phyloP scores from a whole-genome alignment of 768 basidiomycete species.

The Boletus insuetus region DNA sequence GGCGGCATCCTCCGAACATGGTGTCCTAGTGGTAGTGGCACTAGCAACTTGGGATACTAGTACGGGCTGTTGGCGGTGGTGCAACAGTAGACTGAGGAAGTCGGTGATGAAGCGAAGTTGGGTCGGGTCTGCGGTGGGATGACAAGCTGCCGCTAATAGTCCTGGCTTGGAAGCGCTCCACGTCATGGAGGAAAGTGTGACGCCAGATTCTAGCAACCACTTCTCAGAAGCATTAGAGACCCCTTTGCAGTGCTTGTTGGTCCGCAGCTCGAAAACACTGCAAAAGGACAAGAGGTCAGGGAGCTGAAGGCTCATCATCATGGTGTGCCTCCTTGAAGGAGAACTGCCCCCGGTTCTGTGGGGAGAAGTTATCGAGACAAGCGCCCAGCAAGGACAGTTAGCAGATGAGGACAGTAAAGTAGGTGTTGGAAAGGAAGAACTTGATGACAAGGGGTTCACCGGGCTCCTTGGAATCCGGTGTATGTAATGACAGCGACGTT shows the following conservation, averaged over 20 bases:
- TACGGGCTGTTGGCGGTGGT: conserved; percentile 32
- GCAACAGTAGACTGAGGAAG: conserved; percentile 43
- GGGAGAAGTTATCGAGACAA: background rate
- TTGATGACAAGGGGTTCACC: background rate
- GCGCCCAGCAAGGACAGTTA: background rate
- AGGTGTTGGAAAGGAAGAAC: conserved; percentile 7
- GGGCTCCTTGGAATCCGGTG: background rate
- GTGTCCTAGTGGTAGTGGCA: background rate
- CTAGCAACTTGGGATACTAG: no score
- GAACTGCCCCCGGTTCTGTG: background rate
- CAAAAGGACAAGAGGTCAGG: conserved; percentile 29
- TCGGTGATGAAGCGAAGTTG: conserved; percentile 55
- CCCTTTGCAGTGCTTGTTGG: conserved; percentile 27
- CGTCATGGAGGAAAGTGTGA: conserved; percentile 18
- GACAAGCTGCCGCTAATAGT: conserved; percentile 56
- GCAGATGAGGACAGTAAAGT: background rate
- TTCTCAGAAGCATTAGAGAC: conserved; percentile 30
- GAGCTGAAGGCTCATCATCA: conserved; percentile 28
- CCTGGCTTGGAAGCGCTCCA: conserved; percentile 40
- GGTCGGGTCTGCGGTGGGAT: conserved; percentile 54
- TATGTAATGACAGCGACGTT: conserved; percentile 18
- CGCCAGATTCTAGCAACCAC: conserved; percentile 24
- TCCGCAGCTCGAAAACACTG: conserved; percentile 24
- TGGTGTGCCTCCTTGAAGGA: conserved; percentile 8
- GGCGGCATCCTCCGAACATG: conserved; percentile 1